Percentiles rank a stretch among this genome's conserved stretches.
Conservation (phyloP, 345 rosid species). For the Salix brachista region DNA sequence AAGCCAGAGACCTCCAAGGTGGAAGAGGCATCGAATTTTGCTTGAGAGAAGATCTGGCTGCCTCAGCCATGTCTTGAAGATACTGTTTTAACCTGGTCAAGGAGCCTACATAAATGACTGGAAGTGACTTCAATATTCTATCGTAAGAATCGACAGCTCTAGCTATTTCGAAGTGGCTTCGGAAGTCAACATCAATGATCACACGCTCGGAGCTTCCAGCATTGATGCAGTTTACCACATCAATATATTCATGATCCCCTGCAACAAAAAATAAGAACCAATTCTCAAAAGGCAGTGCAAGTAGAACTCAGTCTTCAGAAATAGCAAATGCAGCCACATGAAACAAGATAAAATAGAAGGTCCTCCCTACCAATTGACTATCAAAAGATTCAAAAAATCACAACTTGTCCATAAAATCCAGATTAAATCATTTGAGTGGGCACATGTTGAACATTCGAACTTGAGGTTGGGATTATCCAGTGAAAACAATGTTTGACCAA, state of each 20-base stretch:
- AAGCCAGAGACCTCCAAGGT: slow-evolving; percentile 90
- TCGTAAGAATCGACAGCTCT: slow-evolving; percentile 85
- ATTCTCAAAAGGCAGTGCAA: neutral
- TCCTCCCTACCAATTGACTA: neutral
- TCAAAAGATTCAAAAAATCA: neutral
- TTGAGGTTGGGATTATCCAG: neutral
- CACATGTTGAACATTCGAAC: neutral
- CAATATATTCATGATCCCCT: slow-evolving; percentile 91
- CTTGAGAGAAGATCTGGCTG: slow-evolving; percentile 71
- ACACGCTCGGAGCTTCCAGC: slow-evolving; percentile 58
- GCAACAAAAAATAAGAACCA: slow-evolving; percentile 12
- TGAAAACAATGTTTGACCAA: neutral
- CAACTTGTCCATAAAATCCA: neutral
- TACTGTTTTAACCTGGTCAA: slow-evolving; percentile 54
- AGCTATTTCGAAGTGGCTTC: slow-evolving; percentile 90
- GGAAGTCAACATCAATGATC: slow-evolving; percentile 80
- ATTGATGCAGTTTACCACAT: slow-evolving; percentile 46
- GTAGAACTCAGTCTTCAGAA: neutral
- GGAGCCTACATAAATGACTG: slow-evolving; percentile 72
- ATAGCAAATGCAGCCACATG: neutral
- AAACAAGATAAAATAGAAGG: neutral
- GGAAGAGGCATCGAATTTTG: slow-evolving; percentile 95
- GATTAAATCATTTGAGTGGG: neutral
- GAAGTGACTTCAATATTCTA: slow-evolving; percentile 68
- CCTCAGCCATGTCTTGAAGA: slow-evolving; percentile 89